These are phyloP conservation scores for Fusarium poae DNA, from an alignment of 2,329 filamentous ascomycete genomes.

Conservation along the genomic window DNA sequence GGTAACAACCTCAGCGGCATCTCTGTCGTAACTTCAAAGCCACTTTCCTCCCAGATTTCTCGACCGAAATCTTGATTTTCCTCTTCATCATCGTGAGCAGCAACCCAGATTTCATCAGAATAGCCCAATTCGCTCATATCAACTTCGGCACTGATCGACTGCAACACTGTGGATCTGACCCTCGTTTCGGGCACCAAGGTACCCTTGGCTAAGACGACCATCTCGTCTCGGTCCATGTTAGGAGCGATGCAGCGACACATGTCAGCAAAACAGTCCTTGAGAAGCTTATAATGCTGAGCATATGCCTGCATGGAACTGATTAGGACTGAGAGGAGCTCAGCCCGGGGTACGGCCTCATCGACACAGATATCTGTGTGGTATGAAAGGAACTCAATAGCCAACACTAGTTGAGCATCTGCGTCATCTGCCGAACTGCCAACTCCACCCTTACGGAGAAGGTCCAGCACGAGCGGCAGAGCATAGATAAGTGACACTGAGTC, in stretches of 20 bases:
- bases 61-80: slow-evolving; percentile 87
- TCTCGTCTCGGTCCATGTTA: slow-evolving; percentile 81
- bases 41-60: slow-evolving; percentile 96
- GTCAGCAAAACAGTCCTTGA: slow-evolving; percentile 93
- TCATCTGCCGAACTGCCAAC: slow-evolving; percentile 81
- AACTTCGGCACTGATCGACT: slow-evolving; percentile 90
- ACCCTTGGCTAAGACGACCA: slow-evolving; percentile 80
- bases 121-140: slow-evolving; percentile 90
- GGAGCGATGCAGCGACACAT: slow-evolving; percentile 86
- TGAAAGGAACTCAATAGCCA: slow-evolving; percentile 88
- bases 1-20: slow-evolving; percentile 77
- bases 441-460: slow-evolving; percentile 83
- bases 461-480: slow-evolving; percentile 82
- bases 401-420: slow-evolving; percentile 87
- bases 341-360: slow-evolving; percentile 81
- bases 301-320: slow-evolving; percentile 89
- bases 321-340: slow-evolving; percentile 77
- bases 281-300: slow-evolving; percentile 91
- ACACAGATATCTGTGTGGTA: slow-evolving; percentile 87
- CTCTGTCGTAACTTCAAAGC: slow-evolving; percentile 75
- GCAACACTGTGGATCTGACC: slow-evolving; percentile 86
- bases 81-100: slow-evolving; percentile 88
- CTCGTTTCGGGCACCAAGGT: slow-evolving; percentile 82
- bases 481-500: slow-evolving; percentile 91
- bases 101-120: slow-evolving; percentile 93